Base-by-base conservation (phyloP, 495 filamentous ascomycete species). In the Penicillium crystallinum region DNA sequence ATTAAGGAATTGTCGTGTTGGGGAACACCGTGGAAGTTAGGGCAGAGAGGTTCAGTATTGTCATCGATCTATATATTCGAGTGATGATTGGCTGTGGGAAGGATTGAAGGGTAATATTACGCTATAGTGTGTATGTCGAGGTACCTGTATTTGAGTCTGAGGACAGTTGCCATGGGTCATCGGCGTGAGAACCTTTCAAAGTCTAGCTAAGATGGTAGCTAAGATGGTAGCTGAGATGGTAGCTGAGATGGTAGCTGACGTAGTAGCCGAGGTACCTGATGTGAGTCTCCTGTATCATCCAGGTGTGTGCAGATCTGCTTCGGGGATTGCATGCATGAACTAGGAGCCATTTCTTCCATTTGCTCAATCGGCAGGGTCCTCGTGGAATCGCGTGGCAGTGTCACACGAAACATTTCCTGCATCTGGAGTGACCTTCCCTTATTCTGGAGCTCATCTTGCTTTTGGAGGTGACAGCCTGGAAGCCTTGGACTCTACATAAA, bases 11-110 rank as follows among this genome's bases (percentile, higher is more conserved):
- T 27, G 23, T 27, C 23, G n/a, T 27, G 23, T 7, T 27, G 3
- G 23, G n/a, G n/a, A n/a, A n/a, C n/a, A 17, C 7, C 43, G 44
- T 29, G 34, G 38, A 45, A 27, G 10, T 49, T 63, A 60, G 60
- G 57, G 57, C 57, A 57, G 44, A 11, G 29, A 2, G 19, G 46
- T 63, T 27, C 41, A 8, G 54, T 61, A 47, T 42, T 49, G 58
- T 58, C 44, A 53, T 1, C 30, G 10, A 0, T 37, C 14, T n/a
- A 18, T n/a, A 23, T 12, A 11, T 11, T 1, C n/a, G 2, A 1
- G n/a, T 27, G 53, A 46, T 62, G 17, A 62, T 59, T 64, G 59
- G 62, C 1, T 15, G 7, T 18, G 21, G 19, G 25, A 38, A 9
- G 19, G 33, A 22, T 1, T 7, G 25, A 0, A 5, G 1, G 30